Evolutionary conservation across 495 filamentous ascomycete genomes (phyloP), one percentile per base, ranked within the genome.

Genomic region (Sphaerosporella brunnea): DNA sequence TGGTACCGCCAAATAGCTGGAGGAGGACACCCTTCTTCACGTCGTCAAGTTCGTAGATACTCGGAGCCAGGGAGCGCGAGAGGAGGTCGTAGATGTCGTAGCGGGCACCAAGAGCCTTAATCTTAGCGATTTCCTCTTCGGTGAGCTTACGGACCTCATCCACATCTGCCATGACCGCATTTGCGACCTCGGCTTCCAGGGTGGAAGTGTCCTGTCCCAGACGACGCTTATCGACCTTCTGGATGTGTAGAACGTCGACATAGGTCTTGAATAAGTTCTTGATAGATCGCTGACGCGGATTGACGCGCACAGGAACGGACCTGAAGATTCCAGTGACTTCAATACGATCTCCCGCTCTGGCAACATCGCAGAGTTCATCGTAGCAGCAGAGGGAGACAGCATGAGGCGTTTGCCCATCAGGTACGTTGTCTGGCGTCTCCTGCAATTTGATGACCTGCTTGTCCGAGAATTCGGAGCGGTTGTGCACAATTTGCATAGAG

Each of bases 361-460:
- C 94, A 40, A 95, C 74, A 66, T 99, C 90, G 5, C 96, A 93
- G 38, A 96, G 67, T 66, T 96, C 92, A 61, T 95, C 87, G 54
- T 96, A 95, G 23, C 84, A 86, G 62, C 88, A 96, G 24, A 99
- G 73, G 2, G 86, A 93, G 15, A 99, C 90, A 0, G 92, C 94
- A 64, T 99, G 90, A n/a, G 90, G 90, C 18, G 90, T 90, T 64
- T 99, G 90, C 21, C 90, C 90, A 50, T 93, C 82, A 10, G 90
- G 90, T 36, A 96, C 78, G 38, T 72, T 82, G 61, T 99, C 90
- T 5, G 90, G 90, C 0, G 90, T 99, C 63, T 99, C 90, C 62
- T 99, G 90, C 24, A 99, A 71, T 65, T 96, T 96, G 69, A 99
- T 93, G 48, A 96, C 85, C 56, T 99, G 90, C 65, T 96, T 99